Evolutionary conservation across 1,139 yeast species (phyloP).

Genomic region (Lodderomyces metapsilosis): DNA sequence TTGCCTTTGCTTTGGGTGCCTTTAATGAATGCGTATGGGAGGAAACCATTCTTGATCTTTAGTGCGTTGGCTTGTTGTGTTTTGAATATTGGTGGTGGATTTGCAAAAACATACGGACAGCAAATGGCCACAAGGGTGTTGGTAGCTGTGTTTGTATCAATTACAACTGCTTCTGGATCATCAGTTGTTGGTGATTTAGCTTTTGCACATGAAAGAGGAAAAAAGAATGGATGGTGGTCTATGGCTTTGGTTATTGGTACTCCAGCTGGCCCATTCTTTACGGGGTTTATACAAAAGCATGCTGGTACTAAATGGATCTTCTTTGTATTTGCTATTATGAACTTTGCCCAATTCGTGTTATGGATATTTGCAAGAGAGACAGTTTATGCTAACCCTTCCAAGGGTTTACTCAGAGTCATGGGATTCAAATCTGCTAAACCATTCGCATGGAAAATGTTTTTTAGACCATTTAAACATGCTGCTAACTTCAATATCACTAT

Average conservation of each 20-base stretch:
- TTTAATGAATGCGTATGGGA: slow-evolving; percentile 18
- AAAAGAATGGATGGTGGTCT: slow-evolving; percentile 20
- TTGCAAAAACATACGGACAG: slow-evolving; percentile 16
- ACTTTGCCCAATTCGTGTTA: slow-evolving; percentile 13
- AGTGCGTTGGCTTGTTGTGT: slow-evolving; percentile 14
- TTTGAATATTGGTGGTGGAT: slow-evolving; percentile 18
- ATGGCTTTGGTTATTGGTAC: slow-evolving; percentile 17
- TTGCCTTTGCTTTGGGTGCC: slow-evolving; percentile 19
- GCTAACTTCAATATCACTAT: slow-evolving; percentile 12
- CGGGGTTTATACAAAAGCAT: slow-evolving; percentile 17
- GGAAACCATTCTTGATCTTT: slow-evolving; percentile 12
- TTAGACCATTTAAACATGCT: slow-evolving; percentile 17
- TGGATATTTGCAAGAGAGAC: slow-evolving; percentile 17
- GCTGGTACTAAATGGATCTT: slow-evolving; percentile 17
- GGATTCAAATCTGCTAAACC: slow-evolving; percentile 8
- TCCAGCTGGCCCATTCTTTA: slow-evolving; percentile 17
- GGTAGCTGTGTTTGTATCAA: slow-evolving; percentile 15
- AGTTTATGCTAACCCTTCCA: slow-evolving; percentile 10
- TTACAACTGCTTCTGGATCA: slow-evolving; percentile 17
- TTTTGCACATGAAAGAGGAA: slow-evolving; percentile 18
- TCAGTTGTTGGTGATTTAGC: slow-evolving; percentile 17
- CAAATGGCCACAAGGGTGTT: slow-evolving; percentile 19
- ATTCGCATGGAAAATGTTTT: slow-evolving; percentile 11
- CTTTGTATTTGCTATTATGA: slow-evolving; percentile 17
- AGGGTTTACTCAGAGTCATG: slow-evolving; percentile 5